Evolutionary conservation across 306 rosid genomes (phyloP).

Genomic region (Rosa rugosa): DNA sequence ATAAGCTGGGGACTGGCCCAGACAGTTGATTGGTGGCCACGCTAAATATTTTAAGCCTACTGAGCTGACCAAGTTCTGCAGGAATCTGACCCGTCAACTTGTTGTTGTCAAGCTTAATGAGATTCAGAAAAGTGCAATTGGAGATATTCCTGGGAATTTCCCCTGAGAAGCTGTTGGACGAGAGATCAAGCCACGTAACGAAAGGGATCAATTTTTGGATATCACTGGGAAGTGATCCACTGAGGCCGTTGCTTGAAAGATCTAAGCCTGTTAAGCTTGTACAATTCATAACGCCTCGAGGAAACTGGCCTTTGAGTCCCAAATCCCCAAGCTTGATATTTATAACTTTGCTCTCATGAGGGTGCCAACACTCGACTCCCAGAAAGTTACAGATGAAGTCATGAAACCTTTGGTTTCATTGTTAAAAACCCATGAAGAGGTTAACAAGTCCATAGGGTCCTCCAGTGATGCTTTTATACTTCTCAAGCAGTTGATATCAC

Average conservation of each 20-base stretch:
- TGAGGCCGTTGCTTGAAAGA: constrained; percentile 60
- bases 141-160: too few species aligned
- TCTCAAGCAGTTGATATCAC: constrained; percentile 42
- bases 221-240: constrained; percentile 51
- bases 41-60: too few species aligned
- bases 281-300: constrained; percentile 46
- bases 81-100: too few species aligned
- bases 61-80: too few species aligned
- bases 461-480: constrained; percentile 39
- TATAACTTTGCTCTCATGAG: constrained; percentile 64
- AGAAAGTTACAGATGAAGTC: constrained; percentile 47
- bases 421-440: constrained; percentile 60
- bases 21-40: too few species aligned
- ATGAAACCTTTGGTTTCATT: constrained; percentile 59
- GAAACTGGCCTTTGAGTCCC: constrained; percentile 82
- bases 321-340: constrained; percentile 36
- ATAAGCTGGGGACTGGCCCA: too few species aligned
- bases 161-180: too few species aligned
- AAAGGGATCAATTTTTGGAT: constrained; percentile 15
- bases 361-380: constrained; percentile 91
- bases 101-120: too few species aligned
- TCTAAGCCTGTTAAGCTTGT: constrained; percentile 71
- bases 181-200: too few species aligned
- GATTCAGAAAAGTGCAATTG: too few species aligned
- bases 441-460: constrained; percentile 51